Evolutionary conservation across 345 rosid genomes (phyloP), one percentile per base, ranked within the genome.

Genomic region (Bretschneidera sinensis): DNA sequence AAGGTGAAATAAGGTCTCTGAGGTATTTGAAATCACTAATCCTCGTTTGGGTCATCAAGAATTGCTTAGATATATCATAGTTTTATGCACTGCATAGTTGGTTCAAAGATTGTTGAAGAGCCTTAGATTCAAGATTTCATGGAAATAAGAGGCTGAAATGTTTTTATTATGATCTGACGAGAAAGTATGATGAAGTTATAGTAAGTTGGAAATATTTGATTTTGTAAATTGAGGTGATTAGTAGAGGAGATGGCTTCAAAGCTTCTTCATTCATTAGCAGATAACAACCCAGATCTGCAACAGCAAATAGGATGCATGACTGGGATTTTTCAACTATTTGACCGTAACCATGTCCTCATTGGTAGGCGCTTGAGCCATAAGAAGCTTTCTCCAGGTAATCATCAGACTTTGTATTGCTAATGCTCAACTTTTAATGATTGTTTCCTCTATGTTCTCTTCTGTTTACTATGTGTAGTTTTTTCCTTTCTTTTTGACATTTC

Each of bases 291-390:
- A 60, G 96, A 87, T 80, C 81, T 92, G 75, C 86, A 85, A 80
- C 89, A 84, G 81, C 92, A 92, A 78, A 87, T 89, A 13, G 98
- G 98, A 39, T 92, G 98, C 78, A 92, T 92, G 97, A 87, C 84
- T 34, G 97, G 96, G 61, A 76, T 89, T 69, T 83, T 92, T 70
- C 96, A 92, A 74, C 68, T 92, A 72, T 89, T 92, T 65, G 97
- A 89, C 77, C 89, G 92, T 51, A 84, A 80, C 51, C 87, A 80
- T 25, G 64, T 78, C 69, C 62, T 87, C 21, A 68, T 79, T 9
- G 69, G 83, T 15, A 76, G 86, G 72, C 83, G 87, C 57, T 55
- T 54, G 49, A 71, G 55, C 72, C 79, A 77, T 33, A 76, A 74
- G 76, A 84, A 75, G 73, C 85, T 85, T 76, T 84, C 88, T 76